Evolutionary conservation across 1,284 basidiomycete genomes (phyloP), one percentile per base, ranked within the genome.

Genomic region (Ustilago sp.): DNA sequence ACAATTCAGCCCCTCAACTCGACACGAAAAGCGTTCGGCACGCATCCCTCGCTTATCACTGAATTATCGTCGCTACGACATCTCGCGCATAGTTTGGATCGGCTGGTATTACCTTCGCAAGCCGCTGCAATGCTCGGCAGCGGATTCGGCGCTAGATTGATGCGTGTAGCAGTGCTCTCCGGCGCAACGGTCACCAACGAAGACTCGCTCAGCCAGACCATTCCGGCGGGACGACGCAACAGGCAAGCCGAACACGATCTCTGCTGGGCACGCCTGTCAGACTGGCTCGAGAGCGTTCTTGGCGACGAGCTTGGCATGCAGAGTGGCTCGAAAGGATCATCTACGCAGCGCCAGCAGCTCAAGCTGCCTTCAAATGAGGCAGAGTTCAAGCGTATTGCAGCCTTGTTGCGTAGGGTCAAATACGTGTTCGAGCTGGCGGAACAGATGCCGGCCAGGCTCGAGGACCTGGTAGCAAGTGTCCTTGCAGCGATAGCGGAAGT

Each of bases 1-100:
- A 77, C 75, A 8, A 73, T 77, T 11, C 75, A 77, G 19, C 68
- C 75, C 11, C 64, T 64, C 59, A 72, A 68, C 34, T 68, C 65
- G 19, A 68, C 71, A 0, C 67, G 68, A 34, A 78, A 71, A 43
- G 65, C 77, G 1, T 68, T 77, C 34, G 74, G 68, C 4, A 63
- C 66, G 8, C 56, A 58, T 36, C 69, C 77, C 4, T 64, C 70
- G 23, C 60, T 79, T 34, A 56, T 79, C 64, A 74, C 77, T 19
- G 77, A 79, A 50, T 63, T 79, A 2, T 77, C 77, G 15, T 77
- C 77, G 19, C 53, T 79, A 32, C 70, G 72, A n/a, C 74, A 77
- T 38, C 72, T 79, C 0, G 77, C 74, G 5, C 69, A 71, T 36
- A 71, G 70, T 50, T n/a, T 79, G 32, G 77, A 77, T 32, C 63